These are phyloP conservation scores for Cutaneotrichosporon daszewskae DNA, from an alignment of 1,284 basidiomycete genomes.

Conservation along the genomic window DNA sequence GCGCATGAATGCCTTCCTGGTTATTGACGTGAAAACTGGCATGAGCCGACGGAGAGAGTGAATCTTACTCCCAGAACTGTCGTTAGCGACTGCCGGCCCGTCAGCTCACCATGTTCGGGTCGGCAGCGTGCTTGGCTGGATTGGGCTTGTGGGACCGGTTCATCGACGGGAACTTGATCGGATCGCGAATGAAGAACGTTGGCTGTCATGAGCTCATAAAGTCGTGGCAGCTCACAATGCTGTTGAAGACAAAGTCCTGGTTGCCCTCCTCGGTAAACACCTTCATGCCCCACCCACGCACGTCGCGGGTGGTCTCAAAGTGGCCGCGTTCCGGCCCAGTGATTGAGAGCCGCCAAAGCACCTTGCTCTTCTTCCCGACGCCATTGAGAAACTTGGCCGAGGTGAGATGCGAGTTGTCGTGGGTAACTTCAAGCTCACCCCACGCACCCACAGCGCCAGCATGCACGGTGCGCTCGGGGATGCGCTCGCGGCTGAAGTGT, in stretches of 20 bases:
- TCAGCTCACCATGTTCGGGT: neutral
- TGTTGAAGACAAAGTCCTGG: slow-evolving; percentile 61
- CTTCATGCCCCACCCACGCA: slow-evolving; percentile 87
- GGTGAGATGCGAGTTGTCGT: slow-evolving; percentile 46
- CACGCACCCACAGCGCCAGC: slow-evolving; percentile 75
- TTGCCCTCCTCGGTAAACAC: slow-evolving; percentile 81
- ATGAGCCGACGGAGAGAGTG: neutral
- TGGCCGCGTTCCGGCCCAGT: slow-evolving; percentile 70
- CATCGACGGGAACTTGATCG: slow-evolving; percentile 76
- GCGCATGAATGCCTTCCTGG: slow-evolving; percentile 60
- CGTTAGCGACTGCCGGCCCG: no score
- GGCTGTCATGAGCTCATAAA: slow-evolving; percentile 46
- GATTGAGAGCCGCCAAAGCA: slow-evolving; percentile 74
- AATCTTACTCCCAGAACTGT: slow-evolving; percentile 66
- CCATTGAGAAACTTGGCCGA: slow-evolving; percentile 53
- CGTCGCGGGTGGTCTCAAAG: slow-evolving; percentile 62
- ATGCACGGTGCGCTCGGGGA: slow-evolving; percentile 68
- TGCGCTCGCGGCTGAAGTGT: slow-evolving; percentile 75
- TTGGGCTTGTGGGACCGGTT: slow-evolving; percentile 61
- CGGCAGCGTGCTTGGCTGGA: slow-evolving; percentile 59
- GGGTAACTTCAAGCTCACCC: slow-evolving; percentile 70
- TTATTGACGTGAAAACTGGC: slow-evolving; percentile 50
- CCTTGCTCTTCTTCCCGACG: slow-evolving; percentile 62
- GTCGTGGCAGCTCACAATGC: slow-evolving; percentile 1
- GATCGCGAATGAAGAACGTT: slow-evolving; percentile 76